These are phyloP conservation scores for Pseudogymnoascus sp. DNA, from an alignment of 2,329 filamentous ascomycete genomes.

Conservation along the genomic window DNA sequence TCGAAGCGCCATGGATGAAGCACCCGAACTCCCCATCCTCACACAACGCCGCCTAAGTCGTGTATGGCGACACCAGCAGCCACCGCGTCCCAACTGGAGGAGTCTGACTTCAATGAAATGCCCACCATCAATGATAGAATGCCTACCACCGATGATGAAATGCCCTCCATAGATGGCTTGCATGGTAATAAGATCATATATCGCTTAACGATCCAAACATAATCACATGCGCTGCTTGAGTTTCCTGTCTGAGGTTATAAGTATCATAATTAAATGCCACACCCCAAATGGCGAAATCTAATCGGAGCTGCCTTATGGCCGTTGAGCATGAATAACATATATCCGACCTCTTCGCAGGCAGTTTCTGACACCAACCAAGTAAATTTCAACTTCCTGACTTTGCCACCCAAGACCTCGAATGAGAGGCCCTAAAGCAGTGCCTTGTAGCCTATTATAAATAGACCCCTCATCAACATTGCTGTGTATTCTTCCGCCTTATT, in stretches of 20 bases:
- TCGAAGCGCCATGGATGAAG: neutral
- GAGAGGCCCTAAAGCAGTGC: constrained; percentile 25
- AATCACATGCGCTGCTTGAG: too few relatives aligned
- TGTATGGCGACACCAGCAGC: neutral
- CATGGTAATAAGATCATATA: too few relatives aligned
- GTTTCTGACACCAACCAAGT: constrained; percentile 18
- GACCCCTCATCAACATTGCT: neutral
- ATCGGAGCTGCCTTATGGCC: too few relatives aligned
- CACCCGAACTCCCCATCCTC: neutral
- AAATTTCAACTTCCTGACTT: constrained; percentile 18
- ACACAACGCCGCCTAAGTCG: neutral
- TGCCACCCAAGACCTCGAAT: constrained; percentile 24
- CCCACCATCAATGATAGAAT: neutral
- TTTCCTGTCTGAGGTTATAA: too few relatives aligned
- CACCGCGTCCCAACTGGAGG: neutral
- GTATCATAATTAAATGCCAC: too few relatives aligned
- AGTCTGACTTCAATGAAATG: neutral
- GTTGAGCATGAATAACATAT: too few relatives aligned
- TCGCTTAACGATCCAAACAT: too few relatives aligned
- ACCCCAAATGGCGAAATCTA: too few relatives aligned
- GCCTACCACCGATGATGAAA: too few relatives aligned
- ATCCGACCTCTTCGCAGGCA: neutral
- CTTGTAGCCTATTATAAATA: constrained; percentile 15
- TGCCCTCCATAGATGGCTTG: too few relatives aligned
- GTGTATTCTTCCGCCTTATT: too few relatives aligned